Base-by-base conservation (phyloP, 2,329 filamentous ascomycete species). In the Akanthomyces lecanii region DNA sequence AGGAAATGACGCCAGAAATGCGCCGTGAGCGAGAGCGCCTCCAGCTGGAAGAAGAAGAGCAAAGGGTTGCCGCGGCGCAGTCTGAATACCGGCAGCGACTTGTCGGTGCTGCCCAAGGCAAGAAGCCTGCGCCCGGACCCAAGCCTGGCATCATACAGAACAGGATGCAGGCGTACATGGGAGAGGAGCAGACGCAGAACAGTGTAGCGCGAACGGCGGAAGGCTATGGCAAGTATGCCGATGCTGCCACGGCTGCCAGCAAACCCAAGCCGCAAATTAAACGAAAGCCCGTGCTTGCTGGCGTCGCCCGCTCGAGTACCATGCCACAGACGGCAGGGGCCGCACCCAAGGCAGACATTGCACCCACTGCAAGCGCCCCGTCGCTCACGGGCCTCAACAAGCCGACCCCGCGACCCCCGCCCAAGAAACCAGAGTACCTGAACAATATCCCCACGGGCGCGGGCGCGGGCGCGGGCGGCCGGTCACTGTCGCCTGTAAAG, bases 211-310 rank as follows among this genome's bases (percentile, higher is more conserved):
- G 81, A 56, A 97, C 92, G 0, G 93, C 93, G 0, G 88, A 93
- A 66, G 94, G 94, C 0, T 98, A 98, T 72, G 95, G 95, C 8
- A 88, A 88, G 65, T 97, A 90, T 73, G 92, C 93, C 23, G 90
- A 88, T 66, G 74, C 76, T 3, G 74, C 77, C 5, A 69, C 74
- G 18, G 69, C 72, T 4, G 70, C 72, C n/a, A 74, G 66, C 66
- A 77, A 73, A 57, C 48, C 70, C 10, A 77, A 78, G 23, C 82
- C 81, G 2, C 75, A 77, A 25, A 71, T 83, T 14, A 80, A 81
- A 7, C 76, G 81, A 28, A 89, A 88, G 69, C 81, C 83, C 3
- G 69, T 83, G 11, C 72, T 68, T 56, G 73, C 69, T 36, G 62
- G 70, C 40, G 75, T 74, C 55, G 63, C 73, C 60, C 67, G 73